Evolutionary conservation across 768 basidiomycete species (phyloP).

Genomic region (Psilocybe cyanescens): DNA sequence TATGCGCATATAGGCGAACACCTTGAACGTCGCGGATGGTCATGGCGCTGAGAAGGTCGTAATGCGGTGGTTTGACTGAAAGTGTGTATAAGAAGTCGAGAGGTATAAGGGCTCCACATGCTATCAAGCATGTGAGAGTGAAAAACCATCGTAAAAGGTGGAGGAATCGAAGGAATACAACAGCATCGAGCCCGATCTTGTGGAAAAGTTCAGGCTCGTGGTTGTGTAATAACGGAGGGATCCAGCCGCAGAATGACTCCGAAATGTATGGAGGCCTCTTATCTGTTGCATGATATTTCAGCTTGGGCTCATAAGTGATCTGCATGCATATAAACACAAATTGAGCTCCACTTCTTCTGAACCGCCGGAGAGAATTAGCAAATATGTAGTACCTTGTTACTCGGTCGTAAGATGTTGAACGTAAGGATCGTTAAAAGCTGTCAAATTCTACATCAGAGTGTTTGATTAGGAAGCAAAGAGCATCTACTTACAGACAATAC

Average conservation of each 20-base stretch:
- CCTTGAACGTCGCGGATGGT: constrained; percentile 75
- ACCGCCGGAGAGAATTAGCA: neutral
- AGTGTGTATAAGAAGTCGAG: constrained; percentile 73
- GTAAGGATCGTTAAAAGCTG: constrained; percentile 59
- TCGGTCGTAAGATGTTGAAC: constrained; percentile 79
- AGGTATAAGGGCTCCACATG: constrained; percentile 71
- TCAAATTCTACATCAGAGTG: constrained; percentile 53
- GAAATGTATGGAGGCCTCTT: constrained; percentile 74
- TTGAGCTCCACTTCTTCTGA: constrained; percentile 46
- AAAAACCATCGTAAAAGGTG: constrained; percentile 73
- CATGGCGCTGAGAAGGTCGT: constrained; percentile 57
- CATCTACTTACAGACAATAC: constrained; percentile 51
- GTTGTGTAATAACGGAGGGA: constrained; percentile 71
- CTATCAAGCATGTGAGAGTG: constrained; percentile 50
- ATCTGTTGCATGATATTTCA: constrained; percentile 75
- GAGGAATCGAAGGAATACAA: constrained; percentile 81
- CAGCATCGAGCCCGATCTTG: constrained; percentile 82
- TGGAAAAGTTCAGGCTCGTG: constrained; percentile 76
- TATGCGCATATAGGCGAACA: constrained; percentile 67
- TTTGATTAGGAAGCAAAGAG: neutral
- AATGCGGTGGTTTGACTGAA: constrained; percentile 34
- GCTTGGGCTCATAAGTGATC: constrained; percentile 84
- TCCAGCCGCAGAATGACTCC: constrained; percentile 78
- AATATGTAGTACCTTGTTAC: constrained; percentile 57
- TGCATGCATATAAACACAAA: constrained; percentile 43